Conservation (phyloP, 2,329 filamentous ascomycete species). For the Fusarium brevicatenulatum region DNA sequence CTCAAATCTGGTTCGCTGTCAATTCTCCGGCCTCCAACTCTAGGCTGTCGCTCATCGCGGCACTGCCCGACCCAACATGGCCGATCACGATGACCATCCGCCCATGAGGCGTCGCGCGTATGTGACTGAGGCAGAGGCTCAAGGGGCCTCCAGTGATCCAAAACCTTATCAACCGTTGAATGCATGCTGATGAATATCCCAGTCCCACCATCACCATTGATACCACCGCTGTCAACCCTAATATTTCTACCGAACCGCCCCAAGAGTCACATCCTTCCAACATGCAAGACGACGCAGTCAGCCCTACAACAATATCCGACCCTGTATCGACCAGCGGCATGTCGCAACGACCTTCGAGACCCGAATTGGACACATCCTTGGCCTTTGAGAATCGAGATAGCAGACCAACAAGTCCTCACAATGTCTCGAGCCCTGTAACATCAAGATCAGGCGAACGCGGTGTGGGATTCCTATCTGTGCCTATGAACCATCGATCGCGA, state of each 20-base stretch:
- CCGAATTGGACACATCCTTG: slow-evolving; percentile 63
- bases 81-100: slow-evolving; percentile 38
- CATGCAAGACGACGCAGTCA: slow-evolving; percentile 55
- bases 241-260: slow-evolving; percentile 46
- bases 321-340: slow-evolving; percentile 42
- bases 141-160: slow-evolving; percentile 22
- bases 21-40: slow-evolving; percentile 10
- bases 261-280: slow-evolving; percentile 38
- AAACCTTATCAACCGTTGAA: slow-evolving; percentile 15
- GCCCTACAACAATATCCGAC: slow-evolving; percentile 53
- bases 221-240: slow-evolving; percentile 55
- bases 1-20: slow-evolving; percentile 19
- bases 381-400: slow-evolving; percentile 75
- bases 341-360: slow-evolving; percentile 39
- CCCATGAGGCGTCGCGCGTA: slow-evolving; percentile 44
- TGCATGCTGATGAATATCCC: slow-evolving; percentile 31
- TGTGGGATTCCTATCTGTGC: slow-evolving; percentile 72
- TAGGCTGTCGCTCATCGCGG: slow-evolving; percentile 21
- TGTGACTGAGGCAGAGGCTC: slow-evolving; percentile 21
- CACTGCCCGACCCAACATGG: slow-evolving; percentile 33
- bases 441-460: slow-evolving; percentile 58
- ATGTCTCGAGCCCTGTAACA: slow-evolving; percentile 70
- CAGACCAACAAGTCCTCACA: slow-evolving; percentile 77
- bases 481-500: slow-evolving; percentile 66
- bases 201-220: slow-evolving; percentile 67